Percentiles rank a stretch among this genome's conserved stretches.
Conservation (phyloP, 495 filamentous ascomycete genomes). For the Trichoderma orchidacearum region DNA sequence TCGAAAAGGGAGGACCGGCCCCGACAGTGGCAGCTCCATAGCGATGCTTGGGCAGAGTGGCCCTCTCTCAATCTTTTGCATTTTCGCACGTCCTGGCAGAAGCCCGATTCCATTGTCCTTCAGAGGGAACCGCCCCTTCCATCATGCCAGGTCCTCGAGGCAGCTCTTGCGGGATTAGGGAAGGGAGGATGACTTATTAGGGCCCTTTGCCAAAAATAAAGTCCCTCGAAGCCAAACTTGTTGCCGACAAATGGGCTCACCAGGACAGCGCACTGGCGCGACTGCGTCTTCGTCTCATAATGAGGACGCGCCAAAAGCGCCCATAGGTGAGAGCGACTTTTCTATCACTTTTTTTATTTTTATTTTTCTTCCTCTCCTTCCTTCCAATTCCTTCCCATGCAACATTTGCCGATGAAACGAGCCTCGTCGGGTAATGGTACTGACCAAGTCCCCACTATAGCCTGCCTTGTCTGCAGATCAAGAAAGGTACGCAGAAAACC, state of each 20-base stretch:
- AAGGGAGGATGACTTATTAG: not conserved
- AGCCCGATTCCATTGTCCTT: not conserved
- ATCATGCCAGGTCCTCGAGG: not conserved
- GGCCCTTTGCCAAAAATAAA: not conserved
- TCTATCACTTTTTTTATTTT: not conserved
- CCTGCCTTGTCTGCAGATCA: constrained; percentile 1
- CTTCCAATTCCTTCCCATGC: too few species aligned
- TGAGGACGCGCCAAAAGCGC: not conserved
- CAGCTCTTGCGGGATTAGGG: not conserved
- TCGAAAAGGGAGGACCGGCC: not conserved
- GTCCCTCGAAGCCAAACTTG: not conserved
- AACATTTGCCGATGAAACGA: not conserved
- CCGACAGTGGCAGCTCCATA: not conserved
- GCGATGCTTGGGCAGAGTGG: not conserved
- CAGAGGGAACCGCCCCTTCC: not conserved
- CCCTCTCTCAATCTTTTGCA: not conserved
- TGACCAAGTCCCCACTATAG: not conserved
- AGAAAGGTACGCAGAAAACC: not conserved
- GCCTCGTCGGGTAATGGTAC: not conserved
- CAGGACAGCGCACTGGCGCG: not conserved
- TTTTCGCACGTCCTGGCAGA: not conserved
- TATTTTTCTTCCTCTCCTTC: not conserved
- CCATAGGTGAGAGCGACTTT: not conserved
- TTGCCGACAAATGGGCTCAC: not conserved
- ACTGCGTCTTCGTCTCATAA: not conserved